These are phyloP conservation scores for Gilbertella persicaria DNA, from an alignment of 371 early-diverging fungal species.

Conservation along the genomic window DNA sequence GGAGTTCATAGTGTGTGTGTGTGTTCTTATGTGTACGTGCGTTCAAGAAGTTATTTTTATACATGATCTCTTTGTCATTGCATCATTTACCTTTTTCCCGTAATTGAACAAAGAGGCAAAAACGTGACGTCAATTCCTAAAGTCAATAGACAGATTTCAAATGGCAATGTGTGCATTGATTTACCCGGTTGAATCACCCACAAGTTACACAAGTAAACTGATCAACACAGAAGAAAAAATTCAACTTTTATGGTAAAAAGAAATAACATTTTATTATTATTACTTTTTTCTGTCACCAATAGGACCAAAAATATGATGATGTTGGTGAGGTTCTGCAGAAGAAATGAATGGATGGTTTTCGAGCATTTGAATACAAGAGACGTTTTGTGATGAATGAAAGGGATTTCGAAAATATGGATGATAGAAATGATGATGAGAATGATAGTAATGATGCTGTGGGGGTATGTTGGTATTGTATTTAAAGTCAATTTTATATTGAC, in stretches of 20 bases:
- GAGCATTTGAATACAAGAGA: slow-evolving; percentile 19
- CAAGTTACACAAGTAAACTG: too few species aligned
- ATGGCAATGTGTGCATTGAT: too few species aligned
- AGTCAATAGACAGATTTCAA: too few species aligned
- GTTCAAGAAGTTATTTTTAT: too few species aligned
- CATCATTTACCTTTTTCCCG: too few species aligned
- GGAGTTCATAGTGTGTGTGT: neutral
- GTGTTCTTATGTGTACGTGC: too few species aligned
- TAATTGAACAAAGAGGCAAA: too few species aligned
- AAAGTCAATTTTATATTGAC: slow-evolving; percentile 14
- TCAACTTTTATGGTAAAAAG: too few species aligned
- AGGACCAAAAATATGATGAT: slow-evolving; percentile 15
- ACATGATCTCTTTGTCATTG: too few species aligned
- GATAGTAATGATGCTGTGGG: slow-evolving; percentile 3
- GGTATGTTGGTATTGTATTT: slow-evolving; percentile 10
- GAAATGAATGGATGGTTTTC: slow-evolving; percentile 32
- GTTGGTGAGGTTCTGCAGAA: slow-evolving; percentile 5
- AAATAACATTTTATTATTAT: neutral
- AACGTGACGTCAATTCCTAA: neutral
- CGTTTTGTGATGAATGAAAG: neutral
- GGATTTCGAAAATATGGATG: neutral
- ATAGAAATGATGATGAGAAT: neutral
- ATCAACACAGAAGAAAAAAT: too few species aligned
- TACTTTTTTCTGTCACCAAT: slow-evolving; percentile 18
- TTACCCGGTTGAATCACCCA: too few species aligned